Evolutionary conservation across 768 basidiomycete genomes (phyloP), one percentile per base, ranked within the genome.

Genomic region (Royoungia palumana): DNA sequence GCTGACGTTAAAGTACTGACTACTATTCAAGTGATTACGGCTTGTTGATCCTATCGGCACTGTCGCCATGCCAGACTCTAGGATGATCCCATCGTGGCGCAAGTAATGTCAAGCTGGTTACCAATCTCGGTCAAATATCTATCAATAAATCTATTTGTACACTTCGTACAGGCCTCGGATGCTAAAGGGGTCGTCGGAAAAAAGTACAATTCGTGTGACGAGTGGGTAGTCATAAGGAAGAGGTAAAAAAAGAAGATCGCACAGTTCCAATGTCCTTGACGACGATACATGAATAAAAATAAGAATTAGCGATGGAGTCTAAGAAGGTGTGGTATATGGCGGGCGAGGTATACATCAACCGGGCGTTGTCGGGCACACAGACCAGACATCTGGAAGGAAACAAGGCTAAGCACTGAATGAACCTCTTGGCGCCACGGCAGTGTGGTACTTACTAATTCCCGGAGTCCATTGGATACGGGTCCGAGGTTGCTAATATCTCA

Each of bases 401-500:
- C 16, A 28, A 22, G 21, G 34, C 22, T 41, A 17, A 39, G 50
- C 43, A 35, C 22, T 41, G 24, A 39, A 48, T 45, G 16, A 50
- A 22, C 20, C 6, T 35, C 28, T 20, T 11, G 25, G 40, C 14
- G 17, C n/a, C 6, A 28, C 32, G 17, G 14, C 24, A 12, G 11
- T 14, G 46, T 28, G 40, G n/a, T 13, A 35, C 59, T 62, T 30
- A 59, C 62, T 36, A 56, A 19, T 39, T 47, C 28, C 32, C 30
- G 9, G n/a, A 10, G 17, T 9, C 16, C 21, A 45, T 45, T 10
- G 14, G 20, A 21, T 14, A 13, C 34, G 16, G 19, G 5, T 53
- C 35, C 12, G 58, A 53, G 35, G 50, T 56, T 20, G 49, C 65
- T 35, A 67, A 40, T 20, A 61, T 24, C n/a, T 67, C 61, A 35